Evolutionary conservation across 257 asterid genomes (phyloP), one percentile per base, ranked within the genome.

Genomic region (Thymus mandschuricus): DNA sequence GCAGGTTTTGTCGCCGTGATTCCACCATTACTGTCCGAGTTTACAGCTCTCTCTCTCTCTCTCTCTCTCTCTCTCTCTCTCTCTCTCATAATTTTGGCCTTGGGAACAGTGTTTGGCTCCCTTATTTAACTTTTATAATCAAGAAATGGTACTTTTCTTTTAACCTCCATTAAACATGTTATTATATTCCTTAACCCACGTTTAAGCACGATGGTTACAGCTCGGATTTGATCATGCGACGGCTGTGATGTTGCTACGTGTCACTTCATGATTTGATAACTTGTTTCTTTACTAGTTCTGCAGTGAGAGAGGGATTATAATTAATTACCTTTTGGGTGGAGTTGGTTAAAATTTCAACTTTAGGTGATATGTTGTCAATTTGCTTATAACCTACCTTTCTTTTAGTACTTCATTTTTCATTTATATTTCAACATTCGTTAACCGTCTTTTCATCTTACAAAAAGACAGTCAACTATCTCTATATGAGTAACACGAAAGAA

Each of bases 121-220:
- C 60, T 15, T 33, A 31, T 71, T 63, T 5, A 27, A 10, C 55
- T 69, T 70, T 61, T 30, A 48, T 55, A 74, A 66, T 77, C 62
- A 34, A 65, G 33, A 63, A 73, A 77, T 76, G 33, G 78, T 74
- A 80, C 80, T 71, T 69, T 38, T 54, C 28, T 61, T 66, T 56
- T 57, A 33, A 48, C 83, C 76, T 45, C 48, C 50, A 79, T 62
- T 70, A 50, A 72, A 75, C 98, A 90, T 83, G 98, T 83, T 87
- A 88, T 80, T 85, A 80, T 90, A 88, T 90, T 90, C 98, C 92
- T 69, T 77, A 81, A 83, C 84, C 90, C 98, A 92, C 95, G 97
- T 92, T 92, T 80, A 68, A 64, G 87, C 97, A 92, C 98, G 95
- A 92, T 73, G 85, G 68, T 78, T 86, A 92, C 98, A 92, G 96